Conservation (phyloP, 176 grass and related monocot genomes). For the Carex pumila region DNA sequence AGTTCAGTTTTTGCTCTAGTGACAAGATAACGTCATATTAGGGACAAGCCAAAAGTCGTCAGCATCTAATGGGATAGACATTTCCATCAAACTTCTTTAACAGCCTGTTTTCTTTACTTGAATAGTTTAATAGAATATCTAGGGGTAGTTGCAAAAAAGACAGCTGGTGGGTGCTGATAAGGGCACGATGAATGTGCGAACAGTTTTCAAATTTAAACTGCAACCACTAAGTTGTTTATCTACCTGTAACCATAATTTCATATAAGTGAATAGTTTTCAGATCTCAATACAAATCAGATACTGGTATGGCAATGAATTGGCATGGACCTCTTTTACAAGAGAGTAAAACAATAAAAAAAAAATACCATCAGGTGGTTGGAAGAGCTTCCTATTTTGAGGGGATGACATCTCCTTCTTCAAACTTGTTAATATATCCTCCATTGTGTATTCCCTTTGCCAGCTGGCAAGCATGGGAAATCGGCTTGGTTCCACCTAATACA, state of each 20-base stretch:
- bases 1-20: not conserved
- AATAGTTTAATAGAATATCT: not conserved
- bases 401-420: slow-evolving; percentile 89
- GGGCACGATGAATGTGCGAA: not conserved
- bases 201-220: not conserved
- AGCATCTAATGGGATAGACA: not conserved
- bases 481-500: slow-evolving; percentile 68
- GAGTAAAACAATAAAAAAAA: slow-evolving; percentile 2
- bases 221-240: not conserved
- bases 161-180: not conserved
- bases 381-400: slow-evolving; percentile 74
- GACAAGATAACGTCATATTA: not conserved
- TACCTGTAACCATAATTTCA: not conserved
- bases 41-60: not conserved
- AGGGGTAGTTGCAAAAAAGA: not conserved
- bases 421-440: slow-evolving; percentile 68
- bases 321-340: not conserved
- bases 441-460: slow-evolving; percentile 80
- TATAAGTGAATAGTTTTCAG: not conserved
- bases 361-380: slow-evolving; percentile 77
- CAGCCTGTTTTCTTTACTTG: not conserved
- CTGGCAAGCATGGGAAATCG: slow-evolving; percentile 80
- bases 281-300: not conserved
- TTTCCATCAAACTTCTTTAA: not conserved
- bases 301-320: not conserved